A percentile compares a stretch with the other conserved stretches of the same genome.
phyloP scores from a whole-genome alignment of 2,329 filamentous ascomycete species.

The Penicillium sp. region DNA sequence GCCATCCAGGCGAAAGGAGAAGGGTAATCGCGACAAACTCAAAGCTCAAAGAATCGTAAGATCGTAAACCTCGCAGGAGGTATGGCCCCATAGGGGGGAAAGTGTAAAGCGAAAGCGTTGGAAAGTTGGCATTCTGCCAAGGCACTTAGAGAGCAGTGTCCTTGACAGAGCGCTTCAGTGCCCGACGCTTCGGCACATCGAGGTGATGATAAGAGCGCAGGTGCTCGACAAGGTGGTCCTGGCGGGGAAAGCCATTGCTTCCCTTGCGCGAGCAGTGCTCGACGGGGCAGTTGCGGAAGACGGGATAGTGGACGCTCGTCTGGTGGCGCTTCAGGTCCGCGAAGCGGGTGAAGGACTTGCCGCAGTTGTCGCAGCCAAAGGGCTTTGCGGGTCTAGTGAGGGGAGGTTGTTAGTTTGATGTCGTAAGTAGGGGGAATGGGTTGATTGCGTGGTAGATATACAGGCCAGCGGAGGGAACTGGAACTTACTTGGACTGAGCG shows the following conservation, averaged over 20 bases:
- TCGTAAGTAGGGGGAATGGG: neutral
- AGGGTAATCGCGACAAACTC: neutral
- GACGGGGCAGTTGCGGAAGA: constrained; percentile 47
- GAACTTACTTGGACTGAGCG: constrained; percentile 28
- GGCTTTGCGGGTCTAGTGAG: constrained; percentile 30
- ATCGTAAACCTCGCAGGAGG: neutral
- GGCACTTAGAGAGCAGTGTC: constrained; percentile 2
- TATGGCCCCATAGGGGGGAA: neutral
- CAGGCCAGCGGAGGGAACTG: neutral
- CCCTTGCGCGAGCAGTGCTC: constrained; percentile 49
- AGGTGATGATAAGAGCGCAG: constrained; percentile 57
- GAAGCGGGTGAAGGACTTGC: constrained; percentile 47
- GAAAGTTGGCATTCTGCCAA: neutral
- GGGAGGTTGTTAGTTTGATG: constrained; percentile 7
- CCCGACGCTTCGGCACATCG: constrained; percentile 45
- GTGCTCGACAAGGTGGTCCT: constrained; percentile 61
- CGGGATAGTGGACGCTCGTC: constrained; percentile 48
- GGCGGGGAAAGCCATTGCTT: constrained; percentile 54
- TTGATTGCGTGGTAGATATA: neutral
- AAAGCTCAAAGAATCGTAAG: neutral
- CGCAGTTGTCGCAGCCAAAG: constrained; percentile 36
- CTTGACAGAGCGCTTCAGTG: constrained; percentile 32
- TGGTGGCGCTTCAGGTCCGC: constrained; percentile 55
- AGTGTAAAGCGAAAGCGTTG: neutral
- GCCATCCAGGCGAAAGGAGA: neutral